phyloP scores from a whole-genome alignment of 345 rosid species.

The Bruguiera parviflora region DNA sequence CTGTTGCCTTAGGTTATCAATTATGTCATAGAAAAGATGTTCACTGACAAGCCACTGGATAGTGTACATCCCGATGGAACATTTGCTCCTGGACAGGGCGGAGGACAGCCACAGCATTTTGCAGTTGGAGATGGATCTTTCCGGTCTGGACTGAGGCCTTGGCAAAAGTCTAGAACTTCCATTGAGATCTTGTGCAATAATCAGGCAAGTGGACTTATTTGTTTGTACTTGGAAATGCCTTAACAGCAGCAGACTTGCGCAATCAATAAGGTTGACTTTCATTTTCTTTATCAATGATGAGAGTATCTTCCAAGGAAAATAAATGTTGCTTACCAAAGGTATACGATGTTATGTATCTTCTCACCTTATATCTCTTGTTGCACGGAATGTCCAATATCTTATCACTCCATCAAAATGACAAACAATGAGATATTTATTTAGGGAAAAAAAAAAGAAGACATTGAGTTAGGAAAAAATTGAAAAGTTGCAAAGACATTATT shows the following conservation, averaged over 20 bases:
- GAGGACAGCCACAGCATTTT: conserved; percentile 62
- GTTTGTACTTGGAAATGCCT: not conserved
- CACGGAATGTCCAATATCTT: too few relatives aligned
- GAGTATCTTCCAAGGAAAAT: too few relatives aligned
- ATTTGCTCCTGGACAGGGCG: conserved; percentile 49
- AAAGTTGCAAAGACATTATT: too few relatives aligned
- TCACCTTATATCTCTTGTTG: too few relatives aligned
- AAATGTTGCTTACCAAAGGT: too few relatives aligned
- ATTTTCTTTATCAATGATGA: too few relatives aligned
- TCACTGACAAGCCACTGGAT: conserved; percentile 77
- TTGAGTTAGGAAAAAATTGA: too few relatives aligned
- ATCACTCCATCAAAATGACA: too few relatives aligned
- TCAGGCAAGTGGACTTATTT: conserved; percentile 55
- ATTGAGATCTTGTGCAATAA: conserved; percentile 95
- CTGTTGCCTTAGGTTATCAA: conserved; percentile 70
- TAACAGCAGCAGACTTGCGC: not conserved
- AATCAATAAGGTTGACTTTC: too few relatives aligned
- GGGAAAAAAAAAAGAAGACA: too few relatives aligned
- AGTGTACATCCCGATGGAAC: conserved; percentile 52
- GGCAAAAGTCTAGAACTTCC: conserved; percentile 77
- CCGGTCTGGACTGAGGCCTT: conserved; percentile 64
- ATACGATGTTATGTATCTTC: too few relatives aligned
- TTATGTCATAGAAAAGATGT: conserved; percentile 91
- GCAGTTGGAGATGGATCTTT: conserved; percentile 62
- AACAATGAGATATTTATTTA: too few relatives aligned